Evolutionary conservation across 2,329 filamentous ascomycete genomes (phyloP).

Genomic region (Chrysoporthe deuterocubensis): DNA sequence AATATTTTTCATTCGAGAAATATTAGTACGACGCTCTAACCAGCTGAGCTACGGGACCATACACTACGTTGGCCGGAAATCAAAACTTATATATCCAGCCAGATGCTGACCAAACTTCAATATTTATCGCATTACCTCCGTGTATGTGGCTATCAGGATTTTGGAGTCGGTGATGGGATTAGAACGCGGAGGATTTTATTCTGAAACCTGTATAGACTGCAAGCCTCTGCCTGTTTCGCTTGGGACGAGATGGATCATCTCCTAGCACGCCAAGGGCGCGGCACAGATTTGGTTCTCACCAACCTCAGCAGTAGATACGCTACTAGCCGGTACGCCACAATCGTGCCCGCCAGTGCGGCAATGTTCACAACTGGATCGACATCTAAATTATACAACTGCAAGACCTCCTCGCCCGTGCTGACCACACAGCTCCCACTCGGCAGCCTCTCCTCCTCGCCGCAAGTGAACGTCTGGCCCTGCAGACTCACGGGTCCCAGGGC

Average conservation of each 20-base stretch:
- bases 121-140: not conserved
- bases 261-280: not conserved
- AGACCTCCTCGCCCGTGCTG: conserved; percentile 66
- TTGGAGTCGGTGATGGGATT: no score
- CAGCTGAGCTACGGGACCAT: conserved; percentile 26
- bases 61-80: no score
- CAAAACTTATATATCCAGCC: not conserved
- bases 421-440: conserved; percentile 67
- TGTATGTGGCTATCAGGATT: no score
- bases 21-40: conserved; percentile 28
- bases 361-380: conserved; percentile 65
- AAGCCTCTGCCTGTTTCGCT: not conserved
- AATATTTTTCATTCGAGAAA: not conserved
- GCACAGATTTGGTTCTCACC: conserved; percentile 52
- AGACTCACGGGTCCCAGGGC: conserved; percentile 71
- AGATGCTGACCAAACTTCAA: rapidly evolving
- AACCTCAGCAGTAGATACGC: conserved; percentile 62
- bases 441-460: conserved; percentile 62
- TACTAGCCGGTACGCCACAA: conserved; percentile 67
- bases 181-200: no score
- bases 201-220: no score
- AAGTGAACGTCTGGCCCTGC: conserved; percentile 64
- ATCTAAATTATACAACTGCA: conserved; percentile 69
- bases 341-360: conserved; percentile 63
- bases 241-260: not conserved